These are phyloP conservation scores for Larix kaempferi DNA, from an alignment of 75 land plant species.

Conservation along the genomic window DNA sequence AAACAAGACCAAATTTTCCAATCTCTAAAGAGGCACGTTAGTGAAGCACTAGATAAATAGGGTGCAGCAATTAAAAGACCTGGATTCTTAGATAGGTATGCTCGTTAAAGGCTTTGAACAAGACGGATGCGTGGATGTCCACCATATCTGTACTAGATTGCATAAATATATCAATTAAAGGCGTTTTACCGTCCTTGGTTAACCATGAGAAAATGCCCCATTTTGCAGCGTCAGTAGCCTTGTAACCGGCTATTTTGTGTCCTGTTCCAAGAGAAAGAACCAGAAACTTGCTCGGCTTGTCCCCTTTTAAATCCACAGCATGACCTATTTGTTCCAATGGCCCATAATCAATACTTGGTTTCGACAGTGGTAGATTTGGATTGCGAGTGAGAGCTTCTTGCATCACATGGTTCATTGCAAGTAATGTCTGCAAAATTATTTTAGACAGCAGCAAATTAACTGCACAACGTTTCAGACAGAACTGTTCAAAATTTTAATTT, in stretches of 20 bases:
- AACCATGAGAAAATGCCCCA: slow-evolving; percentile 75
- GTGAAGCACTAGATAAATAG: too few species aligned
- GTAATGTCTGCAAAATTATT: not conserved
- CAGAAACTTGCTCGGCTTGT: slow-evolving; percentile 19
- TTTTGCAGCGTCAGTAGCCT: slow-evolving; percentile 16
- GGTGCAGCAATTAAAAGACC: too few species aligned
- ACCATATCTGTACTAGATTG: slow-evolving; percentile 58
- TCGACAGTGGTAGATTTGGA: too few species aligned
- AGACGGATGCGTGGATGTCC: slow-evolving; percentile 35
- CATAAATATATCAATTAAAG: slow-evolving; percentile 43
- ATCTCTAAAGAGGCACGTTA: too few species aligned
- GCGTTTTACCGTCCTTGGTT: slow-evolving; percentile 19
- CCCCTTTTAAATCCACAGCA: not conserved
- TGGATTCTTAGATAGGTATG: slow-evolving; percentile 56
- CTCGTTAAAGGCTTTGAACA: slow-evolving; percentile 40
- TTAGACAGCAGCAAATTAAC: too few species aligned
- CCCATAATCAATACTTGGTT: too few species aligned
- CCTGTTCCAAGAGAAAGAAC: slow-evolving; percentile 45
- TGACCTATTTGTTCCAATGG: too few species aligned
- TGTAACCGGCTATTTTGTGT: slow-evolving; percentile 1
- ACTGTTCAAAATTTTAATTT: too few species aligned
- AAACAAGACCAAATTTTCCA: too few species aligned
- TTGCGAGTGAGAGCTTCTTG: slow-evolving; percentile 7
- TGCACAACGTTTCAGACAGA: too few species aligned
- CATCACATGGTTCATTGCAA: slow-evolving; percentile 21